Evolutionary conservation across 2,329 filamentous ascomycete genomes (phyloP).

Genomic region (Penicillium rolfsii): DNA sequence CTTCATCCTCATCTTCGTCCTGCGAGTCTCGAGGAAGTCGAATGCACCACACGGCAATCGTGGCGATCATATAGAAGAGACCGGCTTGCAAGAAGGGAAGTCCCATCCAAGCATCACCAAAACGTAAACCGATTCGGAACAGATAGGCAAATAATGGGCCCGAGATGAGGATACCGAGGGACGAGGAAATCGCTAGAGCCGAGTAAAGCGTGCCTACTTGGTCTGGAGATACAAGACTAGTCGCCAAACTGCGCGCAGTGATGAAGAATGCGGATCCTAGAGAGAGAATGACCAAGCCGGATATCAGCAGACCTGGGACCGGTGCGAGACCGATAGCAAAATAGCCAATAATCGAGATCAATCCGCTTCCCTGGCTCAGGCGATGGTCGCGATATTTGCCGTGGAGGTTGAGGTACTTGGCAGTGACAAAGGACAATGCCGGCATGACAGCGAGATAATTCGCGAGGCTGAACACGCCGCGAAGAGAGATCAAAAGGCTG

Average conservation of each 20-base stretch:
- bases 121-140: constrained; percentile 32
- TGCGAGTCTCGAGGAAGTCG: constrained; percentile 8
- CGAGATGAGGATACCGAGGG: constrained; percentile 29
- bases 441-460: constrained; percentile 33
- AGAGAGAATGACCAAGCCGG: constrained; percentile 31
- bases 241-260: constrained; percentile 32
- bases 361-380: constrained; percentile 26
- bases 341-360: constrained; percentile 29
- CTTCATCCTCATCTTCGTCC: constrained; percentile 15
- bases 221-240: constrained; percentile 30
- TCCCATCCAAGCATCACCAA: constrained; percentile 33
- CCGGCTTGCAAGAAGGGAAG: constrained; percentile 33
- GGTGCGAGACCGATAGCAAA: constrained; percentile 24
- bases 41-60: constrained; percentile 21
- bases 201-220: constrained; percentile 37
- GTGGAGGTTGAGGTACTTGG: constrained; percentile 25
- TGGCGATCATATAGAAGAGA: constrained; percentile 23
- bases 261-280: constrained; percentile 31
- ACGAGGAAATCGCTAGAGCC: constrained; percentile 29
- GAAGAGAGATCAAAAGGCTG: constrained; percentile 35
- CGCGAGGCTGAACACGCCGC: constrained; percentile 27
- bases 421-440: constrained; percentile 18
- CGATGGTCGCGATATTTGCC: constrained; percentile 28
- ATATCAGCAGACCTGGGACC: constrained; percentile 21
- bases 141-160: constrained; percentile 34